These are phyloP conservation scores for Cantharellus cinnabarinus DNA, from an alignment of 768 basidiomycete species.

Conservation along the genomic window DNA sequence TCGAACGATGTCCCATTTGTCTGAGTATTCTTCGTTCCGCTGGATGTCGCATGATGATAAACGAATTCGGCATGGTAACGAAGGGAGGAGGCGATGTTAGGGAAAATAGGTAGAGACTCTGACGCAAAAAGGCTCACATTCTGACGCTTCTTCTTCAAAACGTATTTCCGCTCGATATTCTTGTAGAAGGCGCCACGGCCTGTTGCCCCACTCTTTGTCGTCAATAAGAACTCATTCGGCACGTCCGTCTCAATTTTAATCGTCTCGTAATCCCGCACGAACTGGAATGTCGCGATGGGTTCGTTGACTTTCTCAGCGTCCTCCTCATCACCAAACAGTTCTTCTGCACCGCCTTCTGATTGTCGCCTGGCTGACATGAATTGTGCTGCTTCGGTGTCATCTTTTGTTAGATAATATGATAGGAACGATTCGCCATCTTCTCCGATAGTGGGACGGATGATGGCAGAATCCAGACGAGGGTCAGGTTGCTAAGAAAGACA, in stretches of 20 bases:
- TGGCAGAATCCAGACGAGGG: slow-evolving; percentile 66
- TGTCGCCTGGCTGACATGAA: slow-evolving; percentile 27
- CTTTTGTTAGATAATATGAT: slow-evolving; percentile 61
- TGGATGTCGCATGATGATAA: slow-evolving; percentile 22
- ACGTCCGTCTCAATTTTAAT: slow-evolving; percentile 76
- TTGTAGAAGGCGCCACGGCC: slow-evolving; percentile 68
- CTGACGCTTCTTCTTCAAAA: slow-evolving; percentile 62
- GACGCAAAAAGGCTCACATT: slow-evolving; percentile 31
- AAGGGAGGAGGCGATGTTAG: not conserved
- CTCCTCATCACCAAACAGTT: not conserved
- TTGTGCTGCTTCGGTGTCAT: slow-evolving; percentile 44
- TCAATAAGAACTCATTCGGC: slow-evolving; percentile 62
- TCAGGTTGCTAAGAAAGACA: slow-evolving; percentile 36
- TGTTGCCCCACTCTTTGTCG: slow-evolving; percentile 37
- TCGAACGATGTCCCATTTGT: slow-evolving; percentile 69
- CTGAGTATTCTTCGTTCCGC: slow-evolving; percentile 43
- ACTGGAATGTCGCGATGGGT: slow-evolving; percentile 36
- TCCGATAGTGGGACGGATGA: slow-evolving; percentile 60
- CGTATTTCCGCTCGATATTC: slow-evolving; percentile 75
- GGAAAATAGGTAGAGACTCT: not conserved
- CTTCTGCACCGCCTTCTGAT: slow-evolving; percentile 12
- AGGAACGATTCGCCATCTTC: slow-evolving; percentile 77
- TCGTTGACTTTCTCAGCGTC: slow-evolving; percentile 21
- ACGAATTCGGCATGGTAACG: slow-evolving; percentile 4
- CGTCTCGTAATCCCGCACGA: slow-evolving; percentile 70